Base-by-base conservation (phyloP, 1,139 yeast genomes). In the Candida dubliniensis region DNA sequence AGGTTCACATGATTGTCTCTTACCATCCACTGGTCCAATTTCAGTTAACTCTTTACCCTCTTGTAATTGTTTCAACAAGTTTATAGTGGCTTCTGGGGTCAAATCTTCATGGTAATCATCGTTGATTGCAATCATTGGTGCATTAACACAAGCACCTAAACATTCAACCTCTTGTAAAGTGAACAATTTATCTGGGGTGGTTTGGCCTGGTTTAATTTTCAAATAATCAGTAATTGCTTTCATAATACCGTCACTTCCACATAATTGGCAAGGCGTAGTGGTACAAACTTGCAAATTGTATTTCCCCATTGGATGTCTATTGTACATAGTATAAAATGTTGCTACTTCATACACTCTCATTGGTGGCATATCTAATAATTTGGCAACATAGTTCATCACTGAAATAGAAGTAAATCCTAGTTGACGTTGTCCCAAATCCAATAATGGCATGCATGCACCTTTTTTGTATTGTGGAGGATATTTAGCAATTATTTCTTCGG, bases 261-360 rank as follows among this genome's bases (percentile, higher is more conserved):
- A 84, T 56, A 88, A 77, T 69, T 85, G 93, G 66, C 96, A 88
- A 36, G 96, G 95, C 11, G 96, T 87, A 42, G 96, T 88, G 50
- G 96, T 88, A 71, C 96, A 88, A 41, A 88, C 84, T 64, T 88
- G 96, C 49, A 88, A 67, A 61, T 86, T 87, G 64, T 81, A 86
- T 63, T 87, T 87, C 52, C 96, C 96, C 79, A 88, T 82, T 44
- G 96, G 96, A 55, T 79, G 76, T 67, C 95, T 82, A 70, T 87
- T 87, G 73, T 84, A 88, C 96, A 88, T 88, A 58, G 96, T 87
- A 71, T 88, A 88, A 71, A 88, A 88, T 40, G 96, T 86, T 34
- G 96, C 96, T 49, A 88, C 96, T 66, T 88, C 96, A 66, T 88
- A 88, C 29, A 88, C 96, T 71, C 96, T 81, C 96, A 88, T 88